Conservation (phyloP, 2,329 filamentous ascomycete species). For the Cladosporium oxysporum region DNA sequence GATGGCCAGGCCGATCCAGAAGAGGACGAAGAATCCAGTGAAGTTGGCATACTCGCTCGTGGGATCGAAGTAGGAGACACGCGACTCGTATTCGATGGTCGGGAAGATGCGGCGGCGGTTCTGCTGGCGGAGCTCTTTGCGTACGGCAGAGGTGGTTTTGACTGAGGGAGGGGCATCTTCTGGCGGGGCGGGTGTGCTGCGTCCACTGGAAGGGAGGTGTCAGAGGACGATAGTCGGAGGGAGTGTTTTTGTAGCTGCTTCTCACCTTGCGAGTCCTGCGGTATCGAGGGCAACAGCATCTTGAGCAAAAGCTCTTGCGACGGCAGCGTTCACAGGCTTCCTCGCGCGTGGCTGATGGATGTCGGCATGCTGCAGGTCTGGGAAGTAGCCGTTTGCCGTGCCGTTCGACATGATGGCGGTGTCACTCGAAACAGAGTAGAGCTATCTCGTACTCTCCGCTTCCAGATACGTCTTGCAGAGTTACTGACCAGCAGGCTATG, state of each 20-base stretch:
- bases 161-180: slow-evolving; percentile 91
- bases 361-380: slow-evolving; percentile 18
- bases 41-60: slow-evolving; percentile 91
- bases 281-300: slow-evolving; percentile 21
- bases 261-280: slow-evolving; percentile 23
- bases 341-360: slow-evolving; percentile 33
- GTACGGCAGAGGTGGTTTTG: slow-evolving; percentile 79
- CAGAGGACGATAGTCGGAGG: neutral
- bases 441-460: neutral
- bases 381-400: slow-evolving; percentile 23
- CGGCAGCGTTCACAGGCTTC: slow-evolving; percentile 28
- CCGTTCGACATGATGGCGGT: slow-evolving; percentile 19
- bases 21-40: slow-evolving; percentile 94
- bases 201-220: slow-evolving; percentile 38
- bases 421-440: neutral
- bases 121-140: slow-evolving; percentile 69
- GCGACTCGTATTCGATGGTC: slow-evolving; percentile 84
- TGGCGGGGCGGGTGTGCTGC: slow-evolving; percentile 78
- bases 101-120: slow-evolving; percentile 85
- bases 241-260: neutral
- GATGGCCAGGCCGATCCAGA: slow-evolving; percentile 95
- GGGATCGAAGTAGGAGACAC: slow-evolving; percentile 94
- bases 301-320: slow-evolving; percentile 25
- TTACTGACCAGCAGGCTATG: neutral
- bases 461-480: neutral